These are phyloP conservation scores for Acer campestre DNA, from an alignment of 345 rosid species.

Conservation along the genomic window DNA sequence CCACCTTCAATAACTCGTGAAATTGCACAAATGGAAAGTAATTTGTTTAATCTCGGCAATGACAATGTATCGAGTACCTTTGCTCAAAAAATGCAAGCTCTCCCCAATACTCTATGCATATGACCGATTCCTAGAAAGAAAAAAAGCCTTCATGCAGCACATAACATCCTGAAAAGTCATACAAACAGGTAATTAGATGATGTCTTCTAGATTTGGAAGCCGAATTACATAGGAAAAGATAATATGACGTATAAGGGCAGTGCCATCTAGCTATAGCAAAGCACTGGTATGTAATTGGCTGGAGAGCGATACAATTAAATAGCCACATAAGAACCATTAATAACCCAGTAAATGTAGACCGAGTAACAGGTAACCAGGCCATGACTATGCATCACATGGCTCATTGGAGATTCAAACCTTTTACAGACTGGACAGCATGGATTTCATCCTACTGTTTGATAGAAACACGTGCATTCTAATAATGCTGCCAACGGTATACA, in stretches of 20 bases:
- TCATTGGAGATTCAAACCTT: not conserved
- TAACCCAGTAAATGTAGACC: not conserved
- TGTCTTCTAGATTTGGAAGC: not conserved
- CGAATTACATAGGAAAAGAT: not conserved
- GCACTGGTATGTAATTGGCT: not conserved
- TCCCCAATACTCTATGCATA: not conserved
- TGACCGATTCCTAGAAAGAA: not conserved
- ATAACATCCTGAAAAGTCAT: constrained; percentile 7
- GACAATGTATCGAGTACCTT: not conserved
- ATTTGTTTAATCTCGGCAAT: not conserved
- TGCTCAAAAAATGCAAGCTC: constrained; percentile 15
- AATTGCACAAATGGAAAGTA: not conserved
- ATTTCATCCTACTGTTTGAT: not conserved
- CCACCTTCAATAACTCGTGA: not conserved
- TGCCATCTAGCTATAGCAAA: not conserved
- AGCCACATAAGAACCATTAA: not conserved
- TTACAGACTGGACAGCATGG: not conserved
- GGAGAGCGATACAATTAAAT: not conserved
- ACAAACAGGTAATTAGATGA: not conserved
- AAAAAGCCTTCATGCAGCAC: not conserved
- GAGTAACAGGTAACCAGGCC: not conserved
- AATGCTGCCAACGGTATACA: no score
- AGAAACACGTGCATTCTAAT: not conserved
- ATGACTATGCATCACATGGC: not conserved
- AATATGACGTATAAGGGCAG: not conserved